phyloP scores from a whole-genome alignment of 2,329 filamentous ascomycete genomes.

The Hypoxylon rubiginosum region DNA sequence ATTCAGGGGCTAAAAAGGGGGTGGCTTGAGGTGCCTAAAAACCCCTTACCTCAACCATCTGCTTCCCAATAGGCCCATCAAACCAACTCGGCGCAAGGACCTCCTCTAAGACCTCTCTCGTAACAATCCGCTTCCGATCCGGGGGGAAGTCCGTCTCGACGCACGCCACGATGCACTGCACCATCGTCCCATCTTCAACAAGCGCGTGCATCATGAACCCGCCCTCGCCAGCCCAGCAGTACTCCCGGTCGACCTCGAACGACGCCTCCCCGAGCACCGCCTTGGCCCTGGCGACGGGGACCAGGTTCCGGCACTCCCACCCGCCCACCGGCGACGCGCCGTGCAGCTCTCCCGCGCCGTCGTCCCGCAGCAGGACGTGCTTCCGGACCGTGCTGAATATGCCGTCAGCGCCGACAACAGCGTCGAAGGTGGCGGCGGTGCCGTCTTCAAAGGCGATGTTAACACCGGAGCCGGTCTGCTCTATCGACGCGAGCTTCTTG shows the following conservation, averaged over 20 bases:
- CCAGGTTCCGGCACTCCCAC: constrained; percentile 18
- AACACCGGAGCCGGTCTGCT: background rate
- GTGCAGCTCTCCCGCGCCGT: no score
- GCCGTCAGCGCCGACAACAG: constrained; percentile 26
- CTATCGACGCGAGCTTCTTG: constrained; percentile 1
- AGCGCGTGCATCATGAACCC: constrained; percentile 21
- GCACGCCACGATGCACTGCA: constrained; percentile 20
- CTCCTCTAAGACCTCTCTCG: constrained; percentile 6
- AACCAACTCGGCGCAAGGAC: constrained; percentile 1
- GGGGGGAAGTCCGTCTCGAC: constrained; percentile 18
- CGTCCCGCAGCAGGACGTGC: constrained; percentile 6
- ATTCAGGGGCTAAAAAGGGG: background rate
- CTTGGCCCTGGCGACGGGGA: constrained; percentile 14
- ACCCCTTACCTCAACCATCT: constrained; percentile 8
- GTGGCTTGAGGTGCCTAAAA: background rate
- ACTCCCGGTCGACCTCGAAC: constrained; percentile 12
- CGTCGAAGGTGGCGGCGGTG: constrained; percentile 9
- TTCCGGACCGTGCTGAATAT: constrained; percentile 17
- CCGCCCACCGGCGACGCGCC: constrained; percentile 7
- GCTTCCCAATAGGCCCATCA: constrained; percentile 15
- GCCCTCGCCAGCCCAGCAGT: constrained; percentile 15
- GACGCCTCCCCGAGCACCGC: constrained; percentile 3
- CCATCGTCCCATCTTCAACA: constrained; percentile 22
- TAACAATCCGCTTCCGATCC: constrained; percentile 10
- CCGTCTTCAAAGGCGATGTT: constrained; percentile 15